A percentile compares a stretch with the other conserved stretches of the same genome.
Evolutionary conservation across 768 basidiomycete genomes (phyloP).

Genomic region (Suillus variegatus): DNA sequence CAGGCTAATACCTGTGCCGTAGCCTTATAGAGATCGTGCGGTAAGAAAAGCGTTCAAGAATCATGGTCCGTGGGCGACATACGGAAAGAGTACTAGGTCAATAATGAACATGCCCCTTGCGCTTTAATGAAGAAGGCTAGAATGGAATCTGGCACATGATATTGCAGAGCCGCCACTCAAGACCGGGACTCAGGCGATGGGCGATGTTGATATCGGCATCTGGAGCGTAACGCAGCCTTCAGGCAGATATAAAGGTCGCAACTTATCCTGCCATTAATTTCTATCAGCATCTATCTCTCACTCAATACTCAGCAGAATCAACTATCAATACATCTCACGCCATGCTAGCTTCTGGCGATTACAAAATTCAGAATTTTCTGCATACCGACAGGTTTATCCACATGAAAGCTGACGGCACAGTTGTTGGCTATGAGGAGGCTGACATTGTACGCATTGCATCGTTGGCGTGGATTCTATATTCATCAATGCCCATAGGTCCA

Average conservation of each 20-base stretch:
- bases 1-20: neutral
- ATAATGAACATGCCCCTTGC: neutral
- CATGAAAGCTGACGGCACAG: neutral
- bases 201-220: neutral
- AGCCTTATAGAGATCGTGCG: neutral
- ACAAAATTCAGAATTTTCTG: neutral
- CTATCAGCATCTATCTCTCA: neutral
- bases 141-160: neutral
- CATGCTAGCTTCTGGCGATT: neutral
- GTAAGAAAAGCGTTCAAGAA: neutral
- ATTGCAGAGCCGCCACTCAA: neutral
- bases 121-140: neutral
- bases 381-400: neutral
- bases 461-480: neutral
- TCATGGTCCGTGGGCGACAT: too few species aligned
- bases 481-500: neutral
- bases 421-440: neutral
- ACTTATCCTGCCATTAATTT: neutral
- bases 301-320: neutral
- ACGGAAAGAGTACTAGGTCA: neutral
- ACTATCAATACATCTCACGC: neutral
- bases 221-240: too few species aligned
- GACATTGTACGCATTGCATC: neutral
- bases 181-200: neutral
- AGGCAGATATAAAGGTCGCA: neutral